A percentile compares a stretch with the other conserved stretches of the same genome.
phyloP scores from a whole-genome alignment of 768 basidiomycete species.

The Trametes meyenii region DNA sequence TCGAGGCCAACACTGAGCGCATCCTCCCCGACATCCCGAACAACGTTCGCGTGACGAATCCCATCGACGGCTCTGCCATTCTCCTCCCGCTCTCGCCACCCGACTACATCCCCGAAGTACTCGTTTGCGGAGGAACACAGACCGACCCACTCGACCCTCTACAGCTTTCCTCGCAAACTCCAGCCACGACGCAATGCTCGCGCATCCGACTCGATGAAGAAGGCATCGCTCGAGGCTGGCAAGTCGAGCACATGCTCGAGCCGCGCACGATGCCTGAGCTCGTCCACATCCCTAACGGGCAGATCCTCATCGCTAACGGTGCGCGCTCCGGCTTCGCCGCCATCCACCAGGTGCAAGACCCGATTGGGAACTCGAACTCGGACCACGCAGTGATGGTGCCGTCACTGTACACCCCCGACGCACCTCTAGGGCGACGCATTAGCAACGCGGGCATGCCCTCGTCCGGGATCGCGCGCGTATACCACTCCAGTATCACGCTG shows the following conservation, averaged over 20 bases:
- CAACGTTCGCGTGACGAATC: slow-evolving; percentile 82
- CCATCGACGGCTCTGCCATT: slow-evolving; percentile 74
- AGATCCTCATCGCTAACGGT: slow-evolving; percentile 77
- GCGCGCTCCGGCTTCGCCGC: slow-evolving; percentile 73
- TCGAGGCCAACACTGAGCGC: slow-evolving; percentile 62
- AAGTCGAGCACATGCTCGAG: slow-evolving; percentile 73
- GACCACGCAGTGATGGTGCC: slow-evolving; percentile 70
- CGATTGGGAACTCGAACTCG: slow-evolving; percentile 78
- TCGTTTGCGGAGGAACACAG: slow-evolving; percentile 77
- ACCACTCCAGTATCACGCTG: slow-evolving; percentile 80
- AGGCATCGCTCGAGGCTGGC: slow-evolving; percentile 72
- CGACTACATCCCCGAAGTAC: slow-evolving; percentile 65
- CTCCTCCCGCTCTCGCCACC: slow-evolving; percentile 71
- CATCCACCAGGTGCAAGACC: slow-evolving; percentile 71
- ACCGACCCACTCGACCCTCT: slow-evolving; percentile 62
- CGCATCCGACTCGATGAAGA: slow-evolving; percentile 64
- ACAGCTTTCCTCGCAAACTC: slow-evolving; percentile 70
- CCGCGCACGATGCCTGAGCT: slow-evolving; percentile 79
- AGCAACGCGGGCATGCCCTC: slow-evolving; percentile 56
- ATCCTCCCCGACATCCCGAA: slow-evolving; percentile 73
- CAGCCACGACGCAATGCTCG: slow-evolving; percentile 74
- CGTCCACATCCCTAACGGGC: slow-evolving; percentile 78
- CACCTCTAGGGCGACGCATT: slow-evolving; percentile 59
- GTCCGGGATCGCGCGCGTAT: slow-evolving; percentile 74
- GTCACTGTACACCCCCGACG: slow-evolving; percentile 66